Base-by-base conservation (phyloP, 345 rosid species). In the Lagerstroemia speciosa region DNA sequence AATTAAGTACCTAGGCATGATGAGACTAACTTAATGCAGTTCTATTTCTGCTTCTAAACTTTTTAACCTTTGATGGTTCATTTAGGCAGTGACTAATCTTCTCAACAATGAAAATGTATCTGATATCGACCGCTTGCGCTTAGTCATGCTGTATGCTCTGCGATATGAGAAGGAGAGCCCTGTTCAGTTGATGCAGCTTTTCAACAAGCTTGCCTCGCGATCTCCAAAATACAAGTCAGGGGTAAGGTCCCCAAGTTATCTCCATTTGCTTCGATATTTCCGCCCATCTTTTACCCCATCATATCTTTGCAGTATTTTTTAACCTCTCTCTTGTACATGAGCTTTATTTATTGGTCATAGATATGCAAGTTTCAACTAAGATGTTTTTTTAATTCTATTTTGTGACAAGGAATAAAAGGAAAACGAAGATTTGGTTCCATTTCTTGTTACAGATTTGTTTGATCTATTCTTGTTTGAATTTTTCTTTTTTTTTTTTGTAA, bases 91-190 rank as follows among this genome's bases (percentile, higher is more conserved):
- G 70, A 87, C 86, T 22, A 87, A 89, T 79, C 92, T 94, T 72
- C 76, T 94, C 68, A 85, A 80, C 74, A 88, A 91, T 77, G 99
- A 94, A 67, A 88, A 83, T 72, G 78, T 91, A 60, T 85, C 98
- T 73, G 97, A 91, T 73, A 78, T 94, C 37, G 99, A 92, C 76
- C 80, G 88, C 43, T 84, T 94, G 36, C 88, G 96, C 66, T 77
- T 94, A 73, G 97, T 94, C 37, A 89, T 89, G 96, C 55, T 94
- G 72, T 94, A 89, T 86, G 99, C 99, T 71, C 72, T 94, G 77
- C 95, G 96, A 43, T 94, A 87, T 74, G 99, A 94, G 90, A 94
- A 94, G 80, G 99, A 94, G 75, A 92, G 93, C 71, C 90, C 98
- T 33, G 97, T 94, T 72, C 97, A 94, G 70, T 75, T 94, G 78